These are phyloP conservation scores for Phaseolus coccineus DNA, from an alignment of 331 rosid species.

Conservation along the genomic window DNA sequence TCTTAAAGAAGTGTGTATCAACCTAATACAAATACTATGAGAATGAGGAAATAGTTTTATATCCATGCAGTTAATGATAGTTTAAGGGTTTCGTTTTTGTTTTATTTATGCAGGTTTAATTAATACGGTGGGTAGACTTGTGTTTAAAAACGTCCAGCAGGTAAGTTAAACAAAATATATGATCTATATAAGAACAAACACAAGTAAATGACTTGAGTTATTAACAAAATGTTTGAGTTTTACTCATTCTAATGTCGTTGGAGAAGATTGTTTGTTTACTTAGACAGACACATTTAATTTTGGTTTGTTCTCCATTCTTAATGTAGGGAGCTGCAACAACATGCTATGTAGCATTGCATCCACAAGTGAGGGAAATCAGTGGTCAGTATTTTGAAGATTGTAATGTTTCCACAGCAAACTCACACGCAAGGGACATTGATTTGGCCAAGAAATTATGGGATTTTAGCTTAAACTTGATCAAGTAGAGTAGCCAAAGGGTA, in stretches of 20 bases:
- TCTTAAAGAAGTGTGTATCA: no score
- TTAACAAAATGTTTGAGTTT: no score
- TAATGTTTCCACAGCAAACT: slow-evolving; percentile 52
- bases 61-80: no score
- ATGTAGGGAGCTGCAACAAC: slow-evolving; percentile 80
- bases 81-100: neutral
- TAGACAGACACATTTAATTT: neutral
- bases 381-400: slow-evolving; percentile 65
- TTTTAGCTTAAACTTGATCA: slow-evolving; percentile 54
- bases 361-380: slow-evolving; percentile 48
- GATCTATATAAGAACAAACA: neutral
- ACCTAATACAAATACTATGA: no score
- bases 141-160: slow-evolving; percentile 68
- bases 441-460: slow-evolving; percentile 79
- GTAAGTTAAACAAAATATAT: slow-evolving; percentile 45
- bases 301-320: neutral
- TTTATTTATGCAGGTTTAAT: slow-evolving; percentile 54
- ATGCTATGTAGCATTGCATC: slow-evolving; percentile 29
- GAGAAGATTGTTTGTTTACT: no score
- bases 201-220: no score
- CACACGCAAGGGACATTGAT: slow-evolving; percentile 49
- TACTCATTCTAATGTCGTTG: no score
- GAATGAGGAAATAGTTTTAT: no score
- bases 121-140: slow-evolving; percentile 48
- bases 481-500: neutral